Evolutionary conservation across 2,329 filamentous ascomycete genomes (phyloP).

Genomic region (Verticillium zaregamsianum): DNA sequence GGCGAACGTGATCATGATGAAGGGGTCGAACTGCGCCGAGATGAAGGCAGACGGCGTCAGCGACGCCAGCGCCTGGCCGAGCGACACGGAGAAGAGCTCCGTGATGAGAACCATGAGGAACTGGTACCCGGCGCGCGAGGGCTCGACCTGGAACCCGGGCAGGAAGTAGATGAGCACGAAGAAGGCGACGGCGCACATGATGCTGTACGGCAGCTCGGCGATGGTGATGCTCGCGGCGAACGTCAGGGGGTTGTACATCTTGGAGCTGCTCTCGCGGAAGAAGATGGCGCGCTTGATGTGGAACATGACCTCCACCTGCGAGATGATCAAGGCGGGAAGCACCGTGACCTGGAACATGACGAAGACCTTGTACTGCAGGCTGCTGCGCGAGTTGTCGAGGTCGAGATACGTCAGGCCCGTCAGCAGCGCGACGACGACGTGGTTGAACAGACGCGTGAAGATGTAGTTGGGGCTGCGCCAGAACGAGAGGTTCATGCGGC

Average conservation of each 20-base stretch:
- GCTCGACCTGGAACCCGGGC: constrained; percentile 62
- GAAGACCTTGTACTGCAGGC: constrained; percentile 82
- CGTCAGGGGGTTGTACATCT: constrained; percentile 78
- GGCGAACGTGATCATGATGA: constrained; percentile 76
- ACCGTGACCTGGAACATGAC: constrained; percentile 88
- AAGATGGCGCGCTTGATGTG: constrained; percentile 75
- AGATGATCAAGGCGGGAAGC: constrained; percentile 76
- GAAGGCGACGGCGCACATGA: constrained; percentile 76
- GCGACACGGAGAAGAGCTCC: constrained; percentile 77
- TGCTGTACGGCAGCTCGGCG: constrained; percentile 78
- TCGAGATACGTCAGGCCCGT: constrained; percentile 77
- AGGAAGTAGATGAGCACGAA: constrained; percentile 84
- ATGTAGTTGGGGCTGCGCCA: constrained; percentile 88
- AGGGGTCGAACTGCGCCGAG: constrained; percentile 74
- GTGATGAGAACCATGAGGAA: constrained; percentile 83
- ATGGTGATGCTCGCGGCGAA: constrained; percentile 76
- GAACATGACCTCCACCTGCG: constrained; percentile 81
- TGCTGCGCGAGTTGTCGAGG: constrained; percentile 69
- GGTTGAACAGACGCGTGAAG: constrained; percentile 83
- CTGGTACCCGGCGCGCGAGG: constrained; percentile 73
- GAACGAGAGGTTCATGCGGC: constrained; percentile 71
- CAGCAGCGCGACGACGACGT: constrained; percentile 72
- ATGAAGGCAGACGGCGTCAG: constrained; percentile 77
- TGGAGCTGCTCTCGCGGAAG: constrained; percentile 80
- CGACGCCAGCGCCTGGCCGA: constrained; percentile 73